phyloP scores from a whole-genome alignment of 371 early-diverging fungal genomes.

The Mortierella sp. region DNA sequence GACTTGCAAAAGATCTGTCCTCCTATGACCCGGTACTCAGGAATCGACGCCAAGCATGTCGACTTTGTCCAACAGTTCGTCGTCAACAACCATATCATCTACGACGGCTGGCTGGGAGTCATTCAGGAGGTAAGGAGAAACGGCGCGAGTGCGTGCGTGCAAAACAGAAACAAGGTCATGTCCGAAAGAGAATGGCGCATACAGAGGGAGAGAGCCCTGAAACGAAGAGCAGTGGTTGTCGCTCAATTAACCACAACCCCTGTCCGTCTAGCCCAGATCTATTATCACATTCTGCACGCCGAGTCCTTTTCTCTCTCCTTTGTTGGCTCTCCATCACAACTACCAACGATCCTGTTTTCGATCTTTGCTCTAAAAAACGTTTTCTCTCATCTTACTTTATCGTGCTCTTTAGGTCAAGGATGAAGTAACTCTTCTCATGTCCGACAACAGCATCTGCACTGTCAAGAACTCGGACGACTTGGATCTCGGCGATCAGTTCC shows the following conservation, averaged over 20 bases:
- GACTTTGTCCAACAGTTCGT: conserved; percentile 56
- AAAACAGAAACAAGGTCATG: neutral
- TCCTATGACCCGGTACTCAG: conserved; percentile 41
- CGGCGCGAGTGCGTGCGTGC: conserved; percentile 1
- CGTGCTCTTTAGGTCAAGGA: conserved; percentile 47
- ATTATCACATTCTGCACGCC: neutral
- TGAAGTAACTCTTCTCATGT: conserved; percentile 56
- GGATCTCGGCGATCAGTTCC: conserved; percentile 52
- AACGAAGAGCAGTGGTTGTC: conserved; percentile 1
- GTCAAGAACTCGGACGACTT: conserved; percentile 54
- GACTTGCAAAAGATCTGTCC: conserved; percentile 56
- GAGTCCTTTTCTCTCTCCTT: neutral
- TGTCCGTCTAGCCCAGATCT: conserved; percentile 13
- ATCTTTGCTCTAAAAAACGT: neutral
- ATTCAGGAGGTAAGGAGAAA: conserved; percentile 50
- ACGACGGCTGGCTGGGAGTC: conserved; percentile 59
- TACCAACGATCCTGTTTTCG: neutral
- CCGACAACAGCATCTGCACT: conserved; percentile 54
- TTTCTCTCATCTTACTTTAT: neutral
- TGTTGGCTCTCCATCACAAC: conserved; percentile 1
- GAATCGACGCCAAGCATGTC: conserved; percentile 54
- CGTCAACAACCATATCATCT: conserved; percentile 52
- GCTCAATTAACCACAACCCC: conserved; percentile 18
- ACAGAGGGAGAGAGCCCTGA: neutral
- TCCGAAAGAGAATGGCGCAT: neutral